A percentile compares a stretch with the other conserved stretches of the same genome.
phyloP scores from a whole-genome alignment of 2,329 filamentous ascomycete genomes.

The Aspergillus neotritici region DNA sequence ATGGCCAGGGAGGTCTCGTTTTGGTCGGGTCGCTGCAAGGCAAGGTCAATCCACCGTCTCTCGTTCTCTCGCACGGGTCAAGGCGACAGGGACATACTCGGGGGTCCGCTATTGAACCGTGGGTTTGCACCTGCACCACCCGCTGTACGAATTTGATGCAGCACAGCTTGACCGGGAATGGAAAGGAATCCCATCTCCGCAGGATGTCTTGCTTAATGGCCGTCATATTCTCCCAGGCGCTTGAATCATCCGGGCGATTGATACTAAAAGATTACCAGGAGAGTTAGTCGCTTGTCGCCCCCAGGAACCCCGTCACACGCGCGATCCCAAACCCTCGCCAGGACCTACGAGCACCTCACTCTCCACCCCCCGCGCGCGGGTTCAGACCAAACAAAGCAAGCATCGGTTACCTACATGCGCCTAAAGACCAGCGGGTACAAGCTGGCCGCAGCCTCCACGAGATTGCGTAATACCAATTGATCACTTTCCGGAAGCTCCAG shows the following conservation, averaged over 20 bases:
- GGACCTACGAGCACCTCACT: conserved; percentile 17
- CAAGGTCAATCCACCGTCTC: neutral
- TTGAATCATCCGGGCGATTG: conserved; percentile 72
- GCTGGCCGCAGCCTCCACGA: conserved; percentile 83
- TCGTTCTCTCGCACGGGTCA: too few species aligned
- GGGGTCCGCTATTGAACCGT: conserved; percentile 73
- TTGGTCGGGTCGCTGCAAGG: conserved; percentile 58
- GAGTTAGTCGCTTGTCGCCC: conserved; percentile 19
- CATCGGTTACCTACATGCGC: conserved; percentile 71
- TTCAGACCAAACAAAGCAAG: conserved; percentile 22
- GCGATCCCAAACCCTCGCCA: neutral
- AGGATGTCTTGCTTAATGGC: conserved; percentile 86
- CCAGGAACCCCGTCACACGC: too few species aligned
- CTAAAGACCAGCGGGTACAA: conserved; percentile 88
- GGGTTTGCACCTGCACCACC: conserved; percentile 85
- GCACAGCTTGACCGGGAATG: conserved; percentile 75
- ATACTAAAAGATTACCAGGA: conserved; percentile 56
- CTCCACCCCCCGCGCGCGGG: conserved; percentile 3
- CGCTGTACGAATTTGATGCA: conserved; percentile 97
- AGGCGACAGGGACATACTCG: conserved; percentile 54
- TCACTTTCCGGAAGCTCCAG: conserved; percentile 71
- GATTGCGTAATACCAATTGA: conserved; percentile 71
- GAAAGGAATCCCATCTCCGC: conserved; percentile 75
- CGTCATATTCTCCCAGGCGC: conserved; percentile 81
- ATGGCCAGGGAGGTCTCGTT: conserved; percentile 82